Conservation (phyloP, 768 basidiomycete species). For the Leccinum variicolor region DNA sequence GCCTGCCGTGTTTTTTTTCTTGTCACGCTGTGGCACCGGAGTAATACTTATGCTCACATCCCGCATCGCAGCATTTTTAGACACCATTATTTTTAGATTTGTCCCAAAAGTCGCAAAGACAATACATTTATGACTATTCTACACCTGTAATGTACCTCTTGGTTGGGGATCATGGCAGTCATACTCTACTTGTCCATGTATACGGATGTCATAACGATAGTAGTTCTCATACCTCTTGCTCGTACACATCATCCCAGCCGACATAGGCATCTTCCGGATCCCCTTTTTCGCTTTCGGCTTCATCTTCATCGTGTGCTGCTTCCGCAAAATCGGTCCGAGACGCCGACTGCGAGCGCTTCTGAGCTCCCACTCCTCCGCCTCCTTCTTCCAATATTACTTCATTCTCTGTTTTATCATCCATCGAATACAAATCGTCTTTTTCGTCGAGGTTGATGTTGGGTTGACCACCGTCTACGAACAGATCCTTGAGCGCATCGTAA, state of each 20-base stretch:
- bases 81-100: conserved; percentile 20
- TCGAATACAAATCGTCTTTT: conserved; percentile 50
- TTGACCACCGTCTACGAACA: conserved; percentile 53
- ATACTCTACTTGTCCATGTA: not conserved
- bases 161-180: conserved; percentile 2
- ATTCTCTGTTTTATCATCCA: conserved; percentile 48
- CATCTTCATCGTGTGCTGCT: conserved; percentile 16
- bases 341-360: conserved; percentile 33
- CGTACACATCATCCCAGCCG: conserved; percentile 55
- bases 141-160: conserved; percentile 19
- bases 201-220: not conserved
- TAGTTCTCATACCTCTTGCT: conserved; percentile 57
- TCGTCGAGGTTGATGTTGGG: conserved; percentile 34
- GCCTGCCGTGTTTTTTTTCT: conserved; percentile 2
- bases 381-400: conserved; percentile 38
- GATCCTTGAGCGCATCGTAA: conserved; percentile 81
- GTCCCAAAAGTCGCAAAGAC: conserved; percentile 23
- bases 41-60: not conserved
- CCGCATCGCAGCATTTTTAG: conserved; percentile 19
- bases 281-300: conserved; percentile 39
- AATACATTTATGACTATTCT: conserved; percentile 28
- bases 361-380: conserved; percentile 33
- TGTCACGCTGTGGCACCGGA: conserved; percentile 7
- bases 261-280: conserved; percentile 30
- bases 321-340: conserved; percentile 4